phyloP scores from a whole-genome alignment of 768 basidiomycete species.

The Termitomyces sp. region DNA sequence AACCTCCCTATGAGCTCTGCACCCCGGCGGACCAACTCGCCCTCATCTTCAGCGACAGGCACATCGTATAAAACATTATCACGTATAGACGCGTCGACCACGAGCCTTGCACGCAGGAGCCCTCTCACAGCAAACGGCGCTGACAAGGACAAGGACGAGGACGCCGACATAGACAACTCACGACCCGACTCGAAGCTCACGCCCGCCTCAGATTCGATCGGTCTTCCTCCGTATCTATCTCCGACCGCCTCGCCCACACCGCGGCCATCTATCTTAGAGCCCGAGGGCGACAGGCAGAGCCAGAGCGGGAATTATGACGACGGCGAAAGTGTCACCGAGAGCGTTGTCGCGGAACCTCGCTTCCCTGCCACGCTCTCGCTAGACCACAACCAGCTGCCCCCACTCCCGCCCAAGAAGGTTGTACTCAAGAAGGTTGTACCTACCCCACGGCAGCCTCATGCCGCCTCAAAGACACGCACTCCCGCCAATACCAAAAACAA shows the following conservation, averaged over 20 bases:
- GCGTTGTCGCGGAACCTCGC: background rate
- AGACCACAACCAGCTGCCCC: conserved; percentile 11
- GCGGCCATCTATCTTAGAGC: conserved; percentile 21
- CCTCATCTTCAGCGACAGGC: conserved; percentile 23
- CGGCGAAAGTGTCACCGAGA: background rate
- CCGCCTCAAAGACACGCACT: background rate
- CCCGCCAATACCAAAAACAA: background rate
- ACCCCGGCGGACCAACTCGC: conserved; percentile 7
- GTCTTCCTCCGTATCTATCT: conserved; percentile 11
- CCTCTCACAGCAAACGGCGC: conserved; percentile 3
- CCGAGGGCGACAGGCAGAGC: conserved; percentile 10
- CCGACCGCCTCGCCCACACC: conserved; percentile 14
- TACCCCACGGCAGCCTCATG: background rate
- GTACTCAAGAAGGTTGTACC: conserved; percentile 10
- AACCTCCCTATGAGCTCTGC: conserved; percentile 17
- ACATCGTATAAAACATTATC: conserved; percentile 45
- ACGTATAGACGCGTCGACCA: conserved; percentile 26
- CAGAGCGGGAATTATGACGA: conserved; percentile 9
- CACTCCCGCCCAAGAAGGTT: conserved; percentile 4
- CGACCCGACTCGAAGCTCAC: conserved; percentile 75
- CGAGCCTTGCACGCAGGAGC: conserved; percentile 13
- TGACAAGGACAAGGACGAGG: conserved; percentile 22
- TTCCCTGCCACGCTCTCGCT: conserved; percentile 7
- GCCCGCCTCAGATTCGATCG: conserved; percentile 31
- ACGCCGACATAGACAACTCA: conserved; percentile 25